Evolutionary conservation across 2,329 filamentous ascomycete genomes (phyloP).

Genomic region (Colletotrichum limetticola): DNA sequence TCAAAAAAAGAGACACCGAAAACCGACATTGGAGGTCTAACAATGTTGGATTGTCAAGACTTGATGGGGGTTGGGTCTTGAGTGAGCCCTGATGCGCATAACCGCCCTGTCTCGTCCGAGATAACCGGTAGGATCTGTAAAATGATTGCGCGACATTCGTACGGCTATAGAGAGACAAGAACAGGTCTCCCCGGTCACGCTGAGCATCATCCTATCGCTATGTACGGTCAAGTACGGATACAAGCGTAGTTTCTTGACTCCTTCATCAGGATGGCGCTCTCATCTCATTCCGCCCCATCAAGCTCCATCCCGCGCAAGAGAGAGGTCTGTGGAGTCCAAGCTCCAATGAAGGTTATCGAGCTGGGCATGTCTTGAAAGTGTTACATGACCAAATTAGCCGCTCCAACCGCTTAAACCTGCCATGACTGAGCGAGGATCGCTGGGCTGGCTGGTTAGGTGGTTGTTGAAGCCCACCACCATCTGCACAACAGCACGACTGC

Average conservation of each 20-base stretch:
- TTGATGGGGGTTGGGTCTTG: not conserved
- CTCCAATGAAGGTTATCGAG: conserved; percentile 22
- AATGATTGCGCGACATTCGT: conserved; percentile 1
- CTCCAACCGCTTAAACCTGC: conserved; percentile 34
- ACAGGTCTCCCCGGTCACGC: not conserved
- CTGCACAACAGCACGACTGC: not conserved
- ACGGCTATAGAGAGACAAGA: not conserved
- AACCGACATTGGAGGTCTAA: conserved; percentile 1
- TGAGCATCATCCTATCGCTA: not conserved
- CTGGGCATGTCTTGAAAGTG: conserved; percentile 28
- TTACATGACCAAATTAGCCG: conserved; percentile 36
- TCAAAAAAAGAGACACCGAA: conserved; percentile 8
- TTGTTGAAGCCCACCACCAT: not conserved
- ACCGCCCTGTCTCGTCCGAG: not conserved
- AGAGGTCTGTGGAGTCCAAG: not conserved
- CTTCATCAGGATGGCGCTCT: not conserved
- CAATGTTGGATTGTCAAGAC: not conserved
- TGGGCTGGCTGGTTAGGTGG: not conserved
- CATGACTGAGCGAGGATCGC: not conserved
- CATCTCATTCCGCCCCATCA: not conserved
- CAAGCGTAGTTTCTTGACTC: not conserved
- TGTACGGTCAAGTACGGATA: not conserved
- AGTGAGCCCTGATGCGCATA: conserved; percentile 23
- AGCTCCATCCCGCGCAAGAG: not conserved
- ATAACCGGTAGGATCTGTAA: not conserved